A percentile compares a stretch with the other conserved stretches of the same genome.
Evolutionary conservation across 805 yeast species (phyloP).

Genomic region (Monosporozyma solicola): DNA sequence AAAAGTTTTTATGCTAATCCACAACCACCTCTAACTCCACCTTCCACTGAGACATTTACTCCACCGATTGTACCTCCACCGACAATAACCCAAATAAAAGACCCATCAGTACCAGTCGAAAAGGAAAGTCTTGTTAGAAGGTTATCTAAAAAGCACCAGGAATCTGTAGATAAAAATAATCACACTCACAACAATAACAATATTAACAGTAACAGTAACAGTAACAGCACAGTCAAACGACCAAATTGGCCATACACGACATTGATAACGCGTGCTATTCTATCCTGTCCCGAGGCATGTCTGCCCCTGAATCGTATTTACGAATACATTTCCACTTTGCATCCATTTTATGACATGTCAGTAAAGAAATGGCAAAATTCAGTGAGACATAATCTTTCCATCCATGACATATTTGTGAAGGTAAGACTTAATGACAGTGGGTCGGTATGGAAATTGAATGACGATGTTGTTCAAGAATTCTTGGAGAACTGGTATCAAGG

Average conservation of each 20-base stretch:
- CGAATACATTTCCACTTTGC: conserved; percentile 68
- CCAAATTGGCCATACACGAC: conserved; percentile 96
- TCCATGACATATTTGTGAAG: conserved; percentile 93
- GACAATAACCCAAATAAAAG: not conserved
- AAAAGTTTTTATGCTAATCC: not conserved
- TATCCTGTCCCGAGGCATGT: conserved; percentile 77
- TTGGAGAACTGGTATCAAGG: conserved; percentile 71
- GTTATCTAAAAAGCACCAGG: not conserved
- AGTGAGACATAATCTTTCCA: conserved; percentile 85
- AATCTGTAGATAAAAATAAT: not conserved
- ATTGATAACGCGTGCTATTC: conserved; percentile 93
- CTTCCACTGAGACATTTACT: not conserved
- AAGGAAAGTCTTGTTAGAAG: not conserved
- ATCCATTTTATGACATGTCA: conserved; percentile 2
- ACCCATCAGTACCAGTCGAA: not conserved
- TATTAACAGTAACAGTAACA: not conserved
- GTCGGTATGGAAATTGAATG: conserved; percentile 95
- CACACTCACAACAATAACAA: not conserved
- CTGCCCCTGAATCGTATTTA: conserved; percentile 85
- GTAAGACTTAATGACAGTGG: conserved; percentile 97
- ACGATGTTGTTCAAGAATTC: conserved; percentile 73
- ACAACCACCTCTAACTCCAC: not conserved
- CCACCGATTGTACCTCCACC: not conserved
- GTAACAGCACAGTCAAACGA: conserved; percentile 33
- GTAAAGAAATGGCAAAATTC: conserved; percentile 91